Percentiles rank a stretch among this genome's conserved stretches.
These are phyloP conservation scores for Aspergillus sclerotiicarbonarius DNA, from an alignment of 495 filamentous ascomycete species.

Conservation along the genomic window DNA sequence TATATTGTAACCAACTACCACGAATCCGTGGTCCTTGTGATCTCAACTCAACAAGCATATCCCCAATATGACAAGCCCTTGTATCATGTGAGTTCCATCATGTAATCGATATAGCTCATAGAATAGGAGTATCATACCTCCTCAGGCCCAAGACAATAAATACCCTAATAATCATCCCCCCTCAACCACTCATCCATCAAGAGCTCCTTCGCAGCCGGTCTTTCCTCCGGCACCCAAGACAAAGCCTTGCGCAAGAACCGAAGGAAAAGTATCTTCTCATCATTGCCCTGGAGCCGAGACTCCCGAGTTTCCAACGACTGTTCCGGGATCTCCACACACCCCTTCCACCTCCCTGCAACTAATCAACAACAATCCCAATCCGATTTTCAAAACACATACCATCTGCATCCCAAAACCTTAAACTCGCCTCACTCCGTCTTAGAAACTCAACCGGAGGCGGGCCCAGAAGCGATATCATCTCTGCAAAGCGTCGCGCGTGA, in stretches of 20 bases:
- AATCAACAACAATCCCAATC: neutral
- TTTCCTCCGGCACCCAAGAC: slow-evolving; percentile 38
- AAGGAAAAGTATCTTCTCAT: slow-evolving; percentile 35
- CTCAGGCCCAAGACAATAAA: too few relatives aligned
- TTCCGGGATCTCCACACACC: slow-evolving; percentile 28
- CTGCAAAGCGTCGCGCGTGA: slow-evolving; percentile 24
- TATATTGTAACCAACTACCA: too few relatives aligned
- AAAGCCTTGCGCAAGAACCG: slow-evolving; percentile 36
- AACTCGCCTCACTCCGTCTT: slow-evolving; percentile 22
- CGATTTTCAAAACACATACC: slow-evolving; percentile 12
- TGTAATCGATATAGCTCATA: too few relatives aligned
- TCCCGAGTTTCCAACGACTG: slow-evolving; percentile 24
- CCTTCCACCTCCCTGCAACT: slow-evolving; percentile 34
- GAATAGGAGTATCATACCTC: too few relatives aligned
- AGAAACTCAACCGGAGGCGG: slow-evolving; percentile 31
- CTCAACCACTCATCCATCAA: slow-evolving; percentile 37
- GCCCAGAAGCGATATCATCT: slow-evolving; percentile 34
- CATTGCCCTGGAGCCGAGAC: slow-evolving; percentile 19
- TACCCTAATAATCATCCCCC: neutral
- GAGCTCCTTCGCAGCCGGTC: slow-evolving; percentile 37
- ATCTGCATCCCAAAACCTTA: slow-evolving; percentile 30
- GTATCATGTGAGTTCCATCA: too few relatives aligned
- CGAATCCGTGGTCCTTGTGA: too few relatives aligned
- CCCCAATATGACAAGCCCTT: too few relatives aligned
- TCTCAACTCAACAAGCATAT: too few relatives aligned